Evolutionary conservation across 768 basidiomycete species (phyloP).

Genomic region (Amanita rubescens): DNA sequence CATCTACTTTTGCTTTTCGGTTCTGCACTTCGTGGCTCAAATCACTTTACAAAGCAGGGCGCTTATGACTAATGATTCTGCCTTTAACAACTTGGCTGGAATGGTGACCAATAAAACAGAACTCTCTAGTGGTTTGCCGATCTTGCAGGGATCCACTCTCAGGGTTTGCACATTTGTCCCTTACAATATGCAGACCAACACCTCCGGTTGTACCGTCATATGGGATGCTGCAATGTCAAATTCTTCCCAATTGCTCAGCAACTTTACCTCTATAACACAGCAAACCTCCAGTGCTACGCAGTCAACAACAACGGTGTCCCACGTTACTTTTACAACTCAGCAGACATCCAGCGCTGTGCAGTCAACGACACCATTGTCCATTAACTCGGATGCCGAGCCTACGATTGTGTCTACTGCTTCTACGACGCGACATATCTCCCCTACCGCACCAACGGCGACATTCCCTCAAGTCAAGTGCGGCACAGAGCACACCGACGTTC

Average conservation of each 20-base stretch:
- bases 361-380: background rate
- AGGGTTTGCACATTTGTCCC: constrained; percentile 54
- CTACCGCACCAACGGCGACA: background rate
- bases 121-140: constrained; percentile 42
- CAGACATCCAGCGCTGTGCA: background rate
- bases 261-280: too few relatives aligned
- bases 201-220: constrained; percentile 40
- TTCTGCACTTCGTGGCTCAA: constrained; percentile 61
- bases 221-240: constrained; percentile 37
- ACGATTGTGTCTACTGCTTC: too few relatives aligned
- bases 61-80: constrained; percentile 54
- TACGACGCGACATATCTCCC: too few relatives aligned
- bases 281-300: too few relatives aligned
- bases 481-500: background rate
- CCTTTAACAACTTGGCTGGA: constrained; percentile 42
- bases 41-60: constrained; percentile 62
- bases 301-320: too few relatives aligned
- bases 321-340: background rate
- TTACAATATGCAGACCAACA: constrained; percentile 27
- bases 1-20: constrained; percentile 60
- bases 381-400: too few relatives aligned
- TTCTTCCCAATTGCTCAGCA: background rate
- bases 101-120: constrained; percentile 46
- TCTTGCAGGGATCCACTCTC: constrained; percentile 39
- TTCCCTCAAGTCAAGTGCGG: background rate